These are phyloP conservation scores for Albizia julibrissin DNA, from an alignment of 306 rosid species.

Conservation along the genomic window DNA sequence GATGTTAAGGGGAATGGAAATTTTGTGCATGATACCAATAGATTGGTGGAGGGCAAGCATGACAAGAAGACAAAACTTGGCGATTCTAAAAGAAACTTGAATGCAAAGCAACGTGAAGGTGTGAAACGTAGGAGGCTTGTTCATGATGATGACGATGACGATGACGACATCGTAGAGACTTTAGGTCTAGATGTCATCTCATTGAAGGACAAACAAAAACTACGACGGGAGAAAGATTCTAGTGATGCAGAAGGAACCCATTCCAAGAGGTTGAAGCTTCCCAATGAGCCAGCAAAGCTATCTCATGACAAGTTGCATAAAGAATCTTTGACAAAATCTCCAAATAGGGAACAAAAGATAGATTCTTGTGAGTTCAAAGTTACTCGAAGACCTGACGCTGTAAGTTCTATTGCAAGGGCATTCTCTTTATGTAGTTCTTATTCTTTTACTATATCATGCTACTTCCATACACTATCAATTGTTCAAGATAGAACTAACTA, in stretches of 20 bases:
- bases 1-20: constrained; percentile 29
- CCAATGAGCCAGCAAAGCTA: constrained; percentile 27
- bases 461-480: constrained; percentile 12
- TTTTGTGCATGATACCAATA: constrained; percentile 26
- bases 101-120: constrained; percentile 25
- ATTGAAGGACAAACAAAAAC: constrained; percentile 34
- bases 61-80: constrained; percentile 50
- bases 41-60: constrained; percentile 38
- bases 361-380: constrained; percentile 46
- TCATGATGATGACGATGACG: background rate
- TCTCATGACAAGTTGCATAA: constrained; percentile 40
- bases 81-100: constrained; percentile 31
- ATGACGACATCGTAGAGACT: constrained; percentile 5
- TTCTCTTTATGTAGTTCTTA: constrained; percentile 35
- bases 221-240: constrained; percentile 25
- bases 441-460: constrained; percentile 33
- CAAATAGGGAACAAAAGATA: constrained; percentile 31
- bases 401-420: constrained; percentile 56
- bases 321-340: constrained; percentile 32
- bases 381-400: constrained; percentile 51
- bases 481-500: constrained; percentile 16
- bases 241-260: constrained; percentile 39
- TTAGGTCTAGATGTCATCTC: constrained; percentile 2
- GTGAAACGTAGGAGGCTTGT: constrained; percentile 28
- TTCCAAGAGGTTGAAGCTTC: constrained; percentile 55